A percentile compares a stretch with the other conserved stretches of the same genome.
These are phyloP conservation scores for Rubroboletus pulcherrimus DNA, from an alignment of 768 basidiomycete genomes.

Conservation along the genomic window DNA sequence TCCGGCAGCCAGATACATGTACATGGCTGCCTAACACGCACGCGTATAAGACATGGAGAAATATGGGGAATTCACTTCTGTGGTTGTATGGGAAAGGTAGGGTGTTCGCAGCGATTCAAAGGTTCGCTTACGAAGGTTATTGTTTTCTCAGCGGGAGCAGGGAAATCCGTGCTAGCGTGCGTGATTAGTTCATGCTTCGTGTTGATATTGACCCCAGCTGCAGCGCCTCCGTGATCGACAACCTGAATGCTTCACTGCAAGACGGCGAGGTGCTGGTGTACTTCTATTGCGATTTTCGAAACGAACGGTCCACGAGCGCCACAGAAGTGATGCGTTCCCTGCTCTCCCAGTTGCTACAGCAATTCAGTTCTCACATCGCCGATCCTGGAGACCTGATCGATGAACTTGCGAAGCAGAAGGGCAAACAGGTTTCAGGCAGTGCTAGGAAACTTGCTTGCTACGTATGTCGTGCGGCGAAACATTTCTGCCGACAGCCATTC, in stretches of 20 bases:
- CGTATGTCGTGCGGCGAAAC: background rate
- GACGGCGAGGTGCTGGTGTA: constrained; percentile 3
- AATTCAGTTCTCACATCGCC: background rate
- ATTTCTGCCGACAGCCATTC: background rate
- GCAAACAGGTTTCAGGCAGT: background rate
- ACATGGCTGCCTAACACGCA: constrained; percentile 6
- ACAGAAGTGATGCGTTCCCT: constrained; percentile 16
- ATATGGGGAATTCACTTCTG: background rate
- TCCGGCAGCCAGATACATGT: constrained; percentile 9
- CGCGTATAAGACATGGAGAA: constrained; percentile 4
- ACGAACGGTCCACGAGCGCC: constrained; percentile 2
- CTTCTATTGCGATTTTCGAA: constrained; percentile 24
- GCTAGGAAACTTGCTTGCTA: background rate
- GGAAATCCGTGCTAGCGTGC: constrained; percentile 17
- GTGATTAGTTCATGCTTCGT: background rate
- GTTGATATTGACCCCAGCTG: background rate
- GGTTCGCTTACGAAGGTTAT: background rate
- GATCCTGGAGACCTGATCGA: background rate
- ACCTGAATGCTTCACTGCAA: background rate
- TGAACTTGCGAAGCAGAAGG: background rate
- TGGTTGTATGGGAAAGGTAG: constrained; percentile 18
- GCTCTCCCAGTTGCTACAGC: constrained; percentile 11
- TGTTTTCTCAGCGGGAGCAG: constrained; percentile 7
- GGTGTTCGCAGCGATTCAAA: background rate
- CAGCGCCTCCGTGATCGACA: constrained; percentile 15